Evolutionary conservation across 495 filamentous ascomycete genomes (phyloP).

Genomic region (Melanomma pulvis-pyrius): DNA sequence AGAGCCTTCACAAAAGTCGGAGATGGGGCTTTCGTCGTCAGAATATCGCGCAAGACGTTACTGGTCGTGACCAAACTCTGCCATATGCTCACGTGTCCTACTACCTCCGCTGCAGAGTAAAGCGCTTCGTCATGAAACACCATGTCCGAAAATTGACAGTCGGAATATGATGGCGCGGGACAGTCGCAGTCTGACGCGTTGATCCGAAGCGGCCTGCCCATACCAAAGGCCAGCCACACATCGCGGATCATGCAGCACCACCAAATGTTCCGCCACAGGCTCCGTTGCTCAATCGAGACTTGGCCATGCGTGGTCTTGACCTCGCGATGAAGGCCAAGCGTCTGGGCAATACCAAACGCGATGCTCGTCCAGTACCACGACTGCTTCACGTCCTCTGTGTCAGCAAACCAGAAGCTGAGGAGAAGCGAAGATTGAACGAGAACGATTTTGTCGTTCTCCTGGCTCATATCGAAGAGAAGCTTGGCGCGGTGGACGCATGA

Average conservation of each 20-base stretch:
- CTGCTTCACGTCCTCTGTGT: constrained; percentile 35
- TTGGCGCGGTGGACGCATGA: constrained; percentile 10
- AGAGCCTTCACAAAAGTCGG: not conserved
- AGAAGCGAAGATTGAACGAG: constrained; percentile 37
- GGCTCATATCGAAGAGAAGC: constrained; percentile 21
- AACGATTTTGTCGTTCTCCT: constrained; percentile 34
- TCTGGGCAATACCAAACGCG: constrained; percentile 37
- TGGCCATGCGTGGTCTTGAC: constrained; percentile 4
- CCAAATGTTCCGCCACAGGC: constrained; percentile 35
- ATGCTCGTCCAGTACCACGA: constrained; percentile 40
- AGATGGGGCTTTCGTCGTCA: not conserved
- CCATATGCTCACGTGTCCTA: not conserved
- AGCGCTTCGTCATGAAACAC: not conserved
- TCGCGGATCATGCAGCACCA: constrained; percentile 36
- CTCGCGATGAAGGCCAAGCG: constrained; percentile 34
- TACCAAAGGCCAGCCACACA: constrained; percentile 33
- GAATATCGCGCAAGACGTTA: not conserved
- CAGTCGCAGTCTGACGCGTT: constrained; percentile 27
- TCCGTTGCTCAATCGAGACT: constrained; percentile 10
- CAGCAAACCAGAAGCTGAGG: constrained; percentile 35
- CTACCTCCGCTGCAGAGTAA: not conserved
- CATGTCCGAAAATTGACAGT: not conserved
- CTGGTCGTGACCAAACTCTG: not conserved
- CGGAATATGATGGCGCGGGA: not conserved
- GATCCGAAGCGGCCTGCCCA: constrained; percentile 37